Base-by-base conservation (phyloP, 208 protist genomes). In the Trypanosoma brucei region DNA sequence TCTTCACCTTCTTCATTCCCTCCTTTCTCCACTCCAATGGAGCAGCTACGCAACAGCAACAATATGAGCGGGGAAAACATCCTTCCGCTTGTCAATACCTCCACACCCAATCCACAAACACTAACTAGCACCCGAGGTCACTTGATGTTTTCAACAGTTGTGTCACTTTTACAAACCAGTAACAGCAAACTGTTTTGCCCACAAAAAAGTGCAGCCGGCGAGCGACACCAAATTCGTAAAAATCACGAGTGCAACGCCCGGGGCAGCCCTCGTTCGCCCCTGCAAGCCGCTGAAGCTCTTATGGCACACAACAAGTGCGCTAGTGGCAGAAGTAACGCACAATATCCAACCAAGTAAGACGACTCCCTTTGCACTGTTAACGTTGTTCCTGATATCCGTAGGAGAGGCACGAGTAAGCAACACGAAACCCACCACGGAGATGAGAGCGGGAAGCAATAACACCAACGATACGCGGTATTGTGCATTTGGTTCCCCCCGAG, bases 321-420 rank as follows among this genome's bases (percentile, higher is more conserved):
- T 73, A 13, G 84, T 72, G 14, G 66, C 88, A 30, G 86, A 84
- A 44, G 62, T 63, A 42, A 93, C 78, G 71, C 87, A 85, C 38
- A 76, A 36, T 9, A 92, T 35, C 86, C 89, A 95, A 31, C 79
- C 60, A 37, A 84, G 65, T 65, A 93, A 92, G 39, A 93, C 65
- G 42, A 88, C 48, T 53, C 78, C 73, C 50, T 86, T 86, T 14
- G 82, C 76, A 33, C 69, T 70, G 2, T 61, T 52, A 46, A 79
- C 72, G 49, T 82, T 76, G 39, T 89, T 83, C 53, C 68, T 76
- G 30, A 93, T 59, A 54, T 85, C 80, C 1, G 68, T 70, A 0
- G 86, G 84, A 13, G 75, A 77, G n/a, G 84, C 70, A 8, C 86
- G 60, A 13, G 87, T 67, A 30, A 89, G 68, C 2, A 93, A 49